Percentiles rank a stretch among this genome's conserved stretches.
These are phyloP conservation scores for Penicillium parvum DNA, from an alignment of 495 filamentous ascomycete species.

Conservation along the genomic window DNA sequence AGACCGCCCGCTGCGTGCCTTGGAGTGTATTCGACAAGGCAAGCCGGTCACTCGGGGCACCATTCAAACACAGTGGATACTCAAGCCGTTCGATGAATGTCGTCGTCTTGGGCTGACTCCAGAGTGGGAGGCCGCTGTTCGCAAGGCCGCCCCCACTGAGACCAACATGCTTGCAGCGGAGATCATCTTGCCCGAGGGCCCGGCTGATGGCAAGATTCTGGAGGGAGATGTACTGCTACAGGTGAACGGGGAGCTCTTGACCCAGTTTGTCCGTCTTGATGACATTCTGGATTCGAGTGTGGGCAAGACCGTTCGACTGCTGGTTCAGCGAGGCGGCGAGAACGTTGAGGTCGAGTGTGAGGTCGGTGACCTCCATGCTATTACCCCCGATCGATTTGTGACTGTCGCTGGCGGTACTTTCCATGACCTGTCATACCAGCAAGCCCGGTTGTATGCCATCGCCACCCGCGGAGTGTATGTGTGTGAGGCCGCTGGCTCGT, in stretches of 20 bases:
- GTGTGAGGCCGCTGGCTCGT: slow-evolving; percentile 92
- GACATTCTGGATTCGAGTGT: slow-evolving; percentile 89
- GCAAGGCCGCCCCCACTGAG: slow-evolving; percentile 81
- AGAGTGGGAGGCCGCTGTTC: slow-evolving; percentile 78
- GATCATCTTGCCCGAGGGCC: slow-evolving; percentile 87
- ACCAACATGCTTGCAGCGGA: slow-evolving; percentile 97
- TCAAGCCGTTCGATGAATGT: slow-evolving; percentile 98
- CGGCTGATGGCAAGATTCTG: slow-evolving; percentile 76
- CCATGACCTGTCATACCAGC: slow-evolving; percentile 94
- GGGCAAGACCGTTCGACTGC: slow-evolving; percentile 63
- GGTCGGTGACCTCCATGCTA: slow-evolving; percentile 88
- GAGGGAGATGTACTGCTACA: slow-evolving; percentile 95
- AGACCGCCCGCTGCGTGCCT: slow-evolving; percentile 79
- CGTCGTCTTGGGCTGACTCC: slow-evolving; percentile 79
- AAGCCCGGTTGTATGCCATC: slow-evolving; percentile 89
- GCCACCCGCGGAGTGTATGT: slow-evolving; percentile 88
- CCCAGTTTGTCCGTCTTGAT: slow-evolving; percentile 90
- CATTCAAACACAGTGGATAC: slow-evolving; percentile 96
- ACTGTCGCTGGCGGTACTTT: slow-evolving; percentile 90
- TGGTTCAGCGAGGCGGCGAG: slow-evolving; percentile 83
- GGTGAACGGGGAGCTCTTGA: slow-evolving; percentile 91
- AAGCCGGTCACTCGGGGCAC: slow-evolving; percentile 78
- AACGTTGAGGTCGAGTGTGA: slow-evolving; percentile 80
- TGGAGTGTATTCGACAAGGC: slow-evolving; percentile 76
- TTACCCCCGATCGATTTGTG: slow-evolving; percentile 93